Percentiles rank a stretch among this genome's conserved stretches.
Conservation (phyloP, 1,284 basidiomycete genomes). For the Dichomitus squalens region DNA sequence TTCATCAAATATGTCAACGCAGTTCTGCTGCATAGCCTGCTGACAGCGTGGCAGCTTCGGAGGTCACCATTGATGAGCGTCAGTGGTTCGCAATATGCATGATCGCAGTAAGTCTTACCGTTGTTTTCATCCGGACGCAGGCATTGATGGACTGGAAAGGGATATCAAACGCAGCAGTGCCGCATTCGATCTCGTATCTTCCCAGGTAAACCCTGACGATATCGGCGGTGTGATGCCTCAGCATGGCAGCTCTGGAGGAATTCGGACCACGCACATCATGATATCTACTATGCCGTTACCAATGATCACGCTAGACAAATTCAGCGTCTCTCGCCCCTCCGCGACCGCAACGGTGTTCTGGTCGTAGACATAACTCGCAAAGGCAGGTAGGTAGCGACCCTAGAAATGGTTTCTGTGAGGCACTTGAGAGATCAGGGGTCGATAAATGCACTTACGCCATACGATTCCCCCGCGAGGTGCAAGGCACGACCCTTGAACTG, state of each 20-base stretch:
- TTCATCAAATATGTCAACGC: constrained; percentile 59
- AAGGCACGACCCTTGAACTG: constrained; percentile 65
- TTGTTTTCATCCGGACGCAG: constrained; percentile 63
- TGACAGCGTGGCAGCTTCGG: constrained; percentile 58
- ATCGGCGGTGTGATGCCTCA: neutral
- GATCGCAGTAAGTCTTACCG: constrained; percentile 40
- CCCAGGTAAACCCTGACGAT: constrained; percentile 54
- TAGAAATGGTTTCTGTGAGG: constrained; percentile 23
- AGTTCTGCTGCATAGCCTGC: constrained; percentile 45
- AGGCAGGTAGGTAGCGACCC: constrained; percentile 82
- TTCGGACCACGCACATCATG: constrained; percentile 46
- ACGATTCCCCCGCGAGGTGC: constrained; percentile 75
- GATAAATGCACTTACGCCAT: constrained; percentile 44
- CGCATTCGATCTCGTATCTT: constrained; percentile 67
- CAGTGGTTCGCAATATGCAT: neutral
- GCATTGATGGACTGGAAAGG: constrained; percentile 59
- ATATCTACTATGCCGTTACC: constrained; percentile 68
- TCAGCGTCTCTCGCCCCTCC: constrained; percentile 64
- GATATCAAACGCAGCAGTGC: constrained; percentile 51
- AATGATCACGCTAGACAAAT: constrained; percentile 66
- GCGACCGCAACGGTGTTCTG: constrained; percentile 60
- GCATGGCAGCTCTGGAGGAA: neutral
- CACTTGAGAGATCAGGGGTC: constrained; percentile 38
- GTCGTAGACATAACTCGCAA: constrained; percentile 79
- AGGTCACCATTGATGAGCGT: neutral